Percentiles rank a stretch among this genome's conserved stretches.
Conservation (phyloP, 1,284 basidiomycete species). For the Hortiboletus rubellus region DNA sequence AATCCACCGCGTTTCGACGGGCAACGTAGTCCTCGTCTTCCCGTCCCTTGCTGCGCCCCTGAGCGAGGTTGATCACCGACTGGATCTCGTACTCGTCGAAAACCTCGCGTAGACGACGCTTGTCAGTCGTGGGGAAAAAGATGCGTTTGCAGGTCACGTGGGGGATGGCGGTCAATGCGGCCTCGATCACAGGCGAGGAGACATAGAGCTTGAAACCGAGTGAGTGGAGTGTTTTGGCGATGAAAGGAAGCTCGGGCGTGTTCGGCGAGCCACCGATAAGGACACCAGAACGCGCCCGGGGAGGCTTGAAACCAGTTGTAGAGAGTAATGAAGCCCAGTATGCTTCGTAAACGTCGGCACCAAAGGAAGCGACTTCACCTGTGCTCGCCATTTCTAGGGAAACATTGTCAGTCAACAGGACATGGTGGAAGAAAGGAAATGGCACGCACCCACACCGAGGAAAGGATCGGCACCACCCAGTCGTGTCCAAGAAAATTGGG, state of each 20-base stretch:
- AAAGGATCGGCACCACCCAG: slow-evolving; percentile 94
- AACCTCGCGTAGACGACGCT: slow-evolving; percentile 90
- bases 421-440: neutral
- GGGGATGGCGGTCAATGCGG: slow-evolving; percentile 79
- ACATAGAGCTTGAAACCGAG: slow-evolving; percentile 94
- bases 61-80: slow-evolving; percentile 93
- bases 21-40: slow-evolving; percentile 98
- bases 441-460: slow-evolving; percentile 82
- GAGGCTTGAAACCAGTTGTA: slow-evolving; percentile 90
- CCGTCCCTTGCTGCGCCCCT: slow-evolving; percentile 74
- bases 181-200: slow-evolving; percentile 79
- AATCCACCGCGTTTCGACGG: slow-evolving; percentile 87
- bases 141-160: slow-evolving; percentile 86
- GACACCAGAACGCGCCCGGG: slow-evolving; percentile 78
- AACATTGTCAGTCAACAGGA: neutral
- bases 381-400: slow-evolving; percentile 94
- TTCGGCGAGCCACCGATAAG: slow-evolving; percentile 85
- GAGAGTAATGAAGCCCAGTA: slow-evolving; percentile 93
- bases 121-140: slow-evolving; percentile 96
- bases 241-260: slow-evolving; percentile 78
- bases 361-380: slow-evolving; percentile 98
- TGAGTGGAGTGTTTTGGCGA: slow-evolving; percentile 76
- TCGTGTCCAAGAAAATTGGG: slow-evolving; percentile 99
- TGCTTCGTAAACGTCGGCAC: slow-evolving; percentile 91
- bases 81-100: slow-evolving; percentile 96